Evolutionary conservation across 1,139 yeast species (phyloP).

Genomic region (Yamadazyma triangularis): DNA sequence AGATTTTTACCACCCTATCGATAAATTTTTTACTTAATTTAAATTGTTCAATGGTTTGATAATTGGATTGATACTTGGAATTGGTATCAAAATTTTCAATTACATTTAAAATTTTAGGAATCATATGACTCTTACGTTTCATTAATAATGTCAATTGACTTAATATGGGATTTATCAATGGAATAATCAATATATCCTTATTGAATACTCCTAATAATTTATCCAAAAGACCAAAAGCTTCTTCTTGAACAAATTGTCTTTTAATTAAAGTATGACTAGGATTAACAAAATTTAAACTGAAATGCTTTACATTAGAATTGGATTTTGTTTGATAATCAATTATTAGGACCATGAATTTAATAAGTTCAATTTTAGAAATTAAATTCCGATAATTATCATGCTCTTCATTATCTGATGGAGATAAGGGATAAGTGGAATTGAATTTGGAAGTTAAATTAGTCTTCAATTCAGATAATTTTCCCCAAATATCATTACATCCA

Average conservation of each 20-base stretch:
- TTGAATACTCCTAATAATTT: constrained; percentile 52
- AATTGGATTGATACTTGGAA: constrained; percentile 40
- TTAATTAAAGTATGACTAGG: constrained; percentile 67
- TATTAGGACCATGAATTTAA: constrained; percentile 69
- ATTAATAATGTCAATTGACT: constrained; percentile 42
- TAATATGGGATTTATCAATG: constrained; percentile 55
- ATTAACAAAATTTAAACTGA: constrained; percentile 57
- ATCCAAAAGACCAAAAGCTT: constrained; percentile 68
- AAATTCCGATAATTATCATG: constrained; percentile 47
- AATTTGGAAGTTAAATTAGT: constrained; percentile 33
- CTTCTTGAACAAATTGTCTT: constrained; percentile 55
- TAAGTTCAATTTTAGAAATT: constrained; percentile 58
- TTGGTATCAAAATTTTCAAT: constrained; percentile 38
- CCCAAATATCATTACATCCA: constrained; percentile 41
- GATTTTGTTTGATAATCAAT: constrained; percentile 66
- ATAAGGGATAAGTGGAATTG: constrained; percentile 39
- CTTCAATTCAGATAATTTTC: constrained; percentile 39
- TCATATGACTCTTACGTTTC: constrained; percentile 53
- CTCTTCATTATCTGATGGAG: constrained; percentile 43
- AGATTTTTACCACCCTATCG: constrained; percentile 36
- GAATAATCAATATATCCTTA: constrained; percentile 52
- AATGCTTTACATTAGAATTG: constrained; percentile 28
- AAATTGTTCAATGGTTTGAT: constrained; percentile 40
- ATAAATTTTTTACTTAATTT: constrained; percentile 39
- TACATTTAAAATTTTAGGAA: constrained; percentile 37